Conservation (phyloP, 345 rosid genomes). For the Melaleuca quinquenervia region DNA sequence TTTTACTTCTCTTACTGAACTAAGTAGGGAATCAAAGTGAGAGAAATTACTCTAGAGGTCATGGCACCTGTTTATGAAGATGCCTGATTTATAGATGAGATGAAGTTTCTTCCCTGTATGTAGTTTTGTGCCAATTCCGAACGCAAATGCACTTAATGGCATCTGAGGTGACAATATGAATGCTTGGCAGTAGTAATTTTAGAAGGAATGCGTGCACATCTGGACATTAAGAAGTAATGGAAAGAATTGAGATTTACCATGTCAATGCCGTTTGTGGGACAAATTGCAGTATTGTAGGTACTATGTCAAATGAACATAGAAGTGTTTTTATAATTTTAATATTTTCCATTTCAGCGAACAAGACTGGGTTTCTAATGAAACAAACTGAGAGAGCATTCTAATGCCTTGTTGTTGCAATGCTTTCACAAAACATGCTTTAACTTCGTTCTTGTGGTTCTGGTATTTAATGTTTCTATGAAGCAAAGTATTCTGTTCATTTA, state of each 20-base stretch:
- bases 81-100: neutral
- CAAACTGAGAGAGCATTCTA: neutral
- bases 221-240: neutral
- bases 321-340: neutral
- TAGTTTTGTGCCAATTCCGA: neutral
- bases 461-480: neutral
- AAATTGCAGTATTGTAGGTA: neutral
- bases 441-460: neutral
- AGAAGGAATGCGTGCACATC: neutral
- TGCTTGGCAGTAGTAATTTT: neutral
- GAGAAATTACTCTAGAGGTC: neutral
- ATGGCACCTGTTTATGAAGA: neutral
- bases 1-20: neutral
- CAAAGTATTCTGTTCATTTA: neutral
- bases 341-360: neutral
- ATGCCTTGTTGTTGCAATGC: neutral
- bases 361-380: neutral
- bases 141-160: neutral
- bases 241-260: neutral
- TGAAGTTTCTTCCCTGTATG: neutral
- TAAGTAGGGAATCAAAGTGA: neutral
- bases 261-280: neutral
- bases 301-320: neutral
- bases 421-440: neutral
- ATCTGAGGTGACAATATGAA: neutral